These are phyloP conservation scores for Syzygium jambos DNA, from an alignment of 345 rosid species.

Conservation along the genomic window DNA sequence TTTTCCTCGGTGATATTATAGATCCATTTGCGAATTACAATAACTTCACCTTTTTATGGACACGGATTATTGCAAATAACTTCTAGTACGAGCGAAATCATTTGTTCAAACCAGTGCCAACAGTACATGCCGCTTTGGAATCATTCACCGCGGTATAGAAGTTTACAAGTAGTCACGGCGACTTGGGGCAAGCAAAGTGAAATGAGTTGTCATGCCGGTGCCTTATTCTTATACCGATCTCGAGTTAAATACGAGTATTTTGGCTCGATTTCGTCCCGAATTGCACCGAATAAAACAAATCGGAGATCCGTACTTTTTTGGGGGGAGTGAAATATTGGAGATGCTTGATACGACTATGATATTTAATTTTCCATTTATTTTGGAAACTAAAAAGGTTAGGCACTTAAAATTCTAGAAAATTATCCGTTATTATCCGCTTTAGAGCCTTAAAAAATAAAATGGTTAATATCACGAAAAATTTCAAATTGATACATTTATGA, in stretches of 20 bases:
- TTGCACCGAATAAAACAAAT: not conserved
- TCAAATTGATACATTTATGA: rapidly evolving
- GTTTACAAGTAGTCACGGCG: not conserved
- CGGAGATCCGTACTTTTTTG: not conserved
- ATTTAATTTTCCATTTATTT: not conserved
- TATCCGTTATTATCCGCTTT: not conserved
- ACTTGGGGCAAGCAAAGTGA: not conserved
- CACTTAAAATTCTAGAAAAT: not conserved
- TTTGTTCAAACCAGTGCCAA: rapidly evolving
- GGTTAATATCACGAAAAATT: too few relatives aligned
- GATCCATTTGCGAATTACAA: not conserved
- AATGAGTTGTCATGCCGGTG: not conserved
- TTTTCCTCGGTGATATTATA: not conserved
- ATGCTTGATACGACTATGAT: not conserved
- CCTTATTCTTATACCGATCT: not conserved
- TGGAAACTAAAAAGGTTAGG: not conserved
- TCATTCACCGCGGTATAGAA: not conserved
- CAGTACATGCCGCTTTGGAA: rapidly evolving
- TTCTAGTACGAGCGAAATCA: not conserved
- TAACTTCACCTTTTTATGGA: not conserved
- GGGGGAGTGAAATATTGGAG: not conserved
- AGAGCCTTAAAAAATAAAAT: not conserved
- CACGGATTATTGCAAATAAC: not conserved
- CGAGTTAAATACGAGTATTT: not conserved
- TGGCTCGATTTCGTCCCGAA: not conserved